Base-by-base conservation (phyloP, 768 basidiomycete species). In the Cystofilobasidium bisporidii region DNA sequence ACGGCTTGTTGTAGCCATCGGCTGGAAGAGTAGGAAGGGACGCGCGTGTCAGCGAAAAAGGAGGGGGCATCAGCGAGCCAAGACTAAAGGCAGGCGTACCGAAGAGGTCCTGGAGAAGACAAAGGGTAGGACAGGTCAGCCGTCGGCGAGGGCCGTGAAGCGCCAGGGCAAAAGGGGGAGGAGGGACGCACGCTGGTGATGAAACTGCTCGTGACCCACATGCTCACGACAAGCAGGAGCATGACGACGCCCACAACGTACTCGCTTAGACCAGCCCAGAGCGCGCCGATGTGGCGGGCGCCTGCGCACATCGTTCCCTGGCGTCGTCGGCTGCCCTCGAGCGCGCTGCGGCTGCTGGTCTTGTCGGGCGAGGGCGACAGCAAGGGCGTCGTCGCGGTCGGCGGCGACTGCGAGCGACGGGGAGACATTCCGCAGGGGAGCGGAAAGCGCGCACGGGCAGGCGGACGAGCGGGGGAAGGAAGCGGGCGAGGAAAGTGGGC, bases 1-100 rank as follows among this genome's bases (percentile, higher is more conserved):
- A 69, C 15, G 68, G 63, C 45, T 69, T 69, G 68, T 69, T 69
- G 63, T 64, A 69, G 24, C 67, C 67, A 18, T 45, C 65, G 58
- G 65, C 65, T 66, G 32, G 6, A 24, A n/a, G n/a, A 45, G 64
- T 18, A 48, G 28, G 28, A 36, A 40, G 30, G 24, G 45, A 6
- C n/a, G 2, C 12, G 48, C 18, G 41, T n/a, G 43, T 60, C 45
- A 61, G 58, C 1, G 3, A 10, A 22, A 59, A 15, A 36, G 33
- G 8, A 36, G 0, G 26, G 33, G 11, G 14, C n/a, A 30, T 24
- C 6, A 28, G 45, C 36, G 18, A 10, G 40, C 20, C 9, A 61
- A 30, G 22, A 1, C 9, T 11, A 57, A 32, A 32, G 28, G n/a
- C n/a, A n/a, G 38, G 28, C 30, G 41, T 43, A 68, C 60, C 67